A percentile compares a stretch with the other conserved stretches of the same genome.
Conservation (phyloP, 768 basidiomycete species). For the Pleurotus giganteus region DNA sequence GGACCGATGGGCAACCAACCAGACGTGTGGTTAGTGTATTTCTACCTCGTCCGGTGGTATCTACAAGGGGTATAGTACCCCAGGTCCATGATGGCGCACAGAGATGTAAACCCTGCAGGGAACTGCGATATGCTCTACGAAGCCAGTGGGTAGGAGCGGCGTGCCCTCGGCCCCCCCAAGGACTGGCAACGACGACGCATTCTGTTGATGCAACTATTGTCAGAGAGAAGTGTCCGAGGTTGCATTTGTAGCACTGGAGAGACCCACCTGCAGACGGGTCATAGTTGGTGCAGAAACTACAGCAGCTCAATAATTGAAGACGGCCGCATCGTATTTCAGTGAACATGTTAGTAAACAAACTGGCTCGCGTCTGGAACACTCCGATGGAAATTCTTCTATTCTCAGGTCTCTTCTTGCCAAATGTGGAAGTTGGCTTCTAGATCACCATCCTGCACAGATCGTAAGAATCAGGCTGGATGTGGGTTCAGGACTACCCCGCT, state of each 20-base stretch:
- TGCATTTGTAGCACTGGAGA: not conserved
- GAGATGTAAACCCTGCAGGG: no score
- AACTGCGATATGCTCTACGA: no score
- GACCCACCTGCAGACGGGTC: constrained; percentile 3
- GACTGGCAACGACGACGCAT: no score
- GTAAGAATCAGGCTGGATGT: no score
- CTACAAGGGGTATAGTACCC: no score
- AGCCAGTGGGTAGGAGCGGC: no score
- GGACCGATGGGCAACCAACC: not conserved
- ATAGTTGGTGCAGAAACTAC: not conserved
- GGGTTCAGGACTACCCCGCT: not conserved
- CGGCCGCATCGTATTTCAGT: not conserved
- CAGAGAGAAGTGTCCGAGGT: not conserved
- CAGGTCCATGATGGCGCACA: no score
- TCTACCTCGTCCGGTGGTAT: no score
- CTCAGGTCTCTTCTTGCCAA: not conserved
- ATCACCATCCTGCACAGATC: not conserved
- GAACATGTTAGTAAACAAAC: constrained; percentile 3
- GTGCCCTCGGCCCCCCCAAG: no score
- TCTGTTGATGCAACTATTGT: not conserved
- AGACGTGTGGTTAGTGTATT: no score
- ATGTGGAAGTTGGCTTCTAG: not conserved
- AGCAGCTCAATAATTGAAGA: not conserved
- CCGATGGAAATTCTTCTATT: not conserved
- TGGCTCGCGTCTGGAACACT: constrained; percentile 7